Evolutionary conservation across 345 rosid genomes (phyloP).

Genomic region (Salix caprea): DNA sequence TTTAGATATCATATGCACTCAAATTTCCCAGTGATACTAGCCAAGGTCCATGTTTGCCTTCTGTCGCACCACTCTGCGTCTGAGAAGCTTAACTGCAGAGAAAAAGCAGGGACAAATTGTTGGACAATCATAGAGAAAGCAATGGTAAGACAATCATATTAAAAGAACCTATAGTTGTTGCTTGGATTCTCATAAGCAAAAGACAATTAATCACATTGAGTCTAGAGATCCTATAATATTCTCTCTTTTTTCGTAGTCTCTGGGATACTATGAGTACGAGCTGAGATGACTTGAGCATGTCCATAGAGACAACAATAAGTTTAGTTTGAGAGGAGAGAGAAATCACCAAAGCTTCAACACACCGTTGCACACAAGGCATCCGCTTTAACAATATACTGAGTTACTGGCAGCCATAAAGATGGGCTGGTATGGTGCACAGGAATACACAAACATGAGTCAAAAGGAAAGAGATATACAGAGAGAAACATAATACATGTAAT

Average conservation of each 20-base stretch:
- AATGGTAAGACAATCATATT: not conserved
- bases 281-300: not conserved
- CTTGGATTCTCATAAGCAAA: not conserved
- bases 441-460: not conserved
- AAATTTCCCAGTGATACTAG: constrained; percentile 36
- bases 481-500: not conserved
- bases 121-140: not conserved
- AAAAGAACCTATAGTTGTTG: not conserved
- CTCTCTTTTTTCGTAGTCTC: not conserved
- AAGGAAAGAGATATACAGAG: not conserved
- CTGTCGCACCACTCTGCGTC: constrained; percentile 19
- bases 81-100: constrained; percentile 43
- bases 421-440: not conserved
- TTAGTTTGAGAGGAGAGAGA: not conserved
- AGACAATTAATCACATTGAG: not conserved
- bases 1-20: constrained; percentile 25
- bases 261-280: not conserved
- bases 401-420: not conserved
- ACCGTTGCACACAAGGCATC: not conserved
- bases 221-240: too few species aligned
- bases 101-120: not conserved
- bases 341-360: not conserved
- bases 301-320: not conserved
- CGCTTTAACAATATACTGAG: not conserved
- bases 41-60: constrained; percentile 30